Evolutionary conservation across 441 rosid genomes (phyloP).

Genomic region (Raphanus hybrid): DNA sequence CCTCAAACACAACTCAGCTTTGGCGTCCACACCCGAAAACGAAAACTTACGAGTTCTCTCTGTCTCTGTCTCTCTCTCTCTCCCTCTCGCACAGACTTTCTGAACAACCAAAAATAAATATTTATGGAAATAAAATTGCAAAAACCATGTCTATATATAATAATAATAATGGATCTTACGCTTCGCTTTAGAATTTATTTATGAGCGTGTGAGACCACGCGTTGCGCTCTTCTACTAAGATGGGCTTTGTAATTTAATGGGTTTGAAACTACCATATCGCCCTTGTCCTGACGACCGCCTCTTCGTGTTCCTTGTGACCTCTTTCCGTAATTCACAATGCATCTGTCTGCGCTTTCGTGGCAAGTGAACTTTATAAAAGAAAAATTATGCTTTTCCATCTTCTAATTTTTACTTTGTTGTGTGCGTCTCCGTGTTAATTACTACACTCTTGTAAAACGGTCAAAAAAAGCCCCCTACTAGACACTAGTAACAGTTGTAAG

Average conservation of each 20-base stretch:
- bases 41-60: conserved; percentile 15
- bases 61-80: not conserved
- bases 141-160: not conserved
- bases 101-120: conserved; percentile 5
- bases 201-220: conserved; percentile 42
- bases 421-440: not conserved
- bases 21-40: conserved; percentile 26
- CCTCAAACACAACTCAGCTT: conserved; percentile 31
- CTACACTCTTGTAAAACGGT: not conserved
- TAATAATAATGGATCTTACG: conserved; percentile 32
- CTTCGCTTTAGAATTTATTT: conserved; percentile 16
- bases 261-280: not conserved
- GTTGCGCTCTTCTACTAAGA: conserved; percentile 29
- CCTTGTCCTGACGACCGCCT: conserved; percentile 8
- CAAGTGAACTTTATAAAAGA: not conserved
- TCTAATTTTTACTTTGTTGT: conserved; percentile 1
- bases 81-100: conserved; percentile 20
- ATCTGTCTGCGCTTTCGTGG: conserved; percentile 4
- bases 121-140: conserved; percentile 3
- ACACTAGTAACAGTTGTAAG: no score
- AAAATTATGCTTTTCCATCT: not conserved
- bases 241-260: conserved; percentile 7
- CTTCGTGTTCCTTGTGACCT: conserved; percentile 8
- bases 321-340: conserved; percentile 1
- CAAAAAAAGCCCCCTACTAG: not conserved